Percentiles rank a stretch among this genome's conserved stretches.
These are phyloP conservation scores for Microbotryum silenes-acaulis DNA, from an alignment of 1,284 basidiomycete genomes.

Conservation along the genomic window DNA sequence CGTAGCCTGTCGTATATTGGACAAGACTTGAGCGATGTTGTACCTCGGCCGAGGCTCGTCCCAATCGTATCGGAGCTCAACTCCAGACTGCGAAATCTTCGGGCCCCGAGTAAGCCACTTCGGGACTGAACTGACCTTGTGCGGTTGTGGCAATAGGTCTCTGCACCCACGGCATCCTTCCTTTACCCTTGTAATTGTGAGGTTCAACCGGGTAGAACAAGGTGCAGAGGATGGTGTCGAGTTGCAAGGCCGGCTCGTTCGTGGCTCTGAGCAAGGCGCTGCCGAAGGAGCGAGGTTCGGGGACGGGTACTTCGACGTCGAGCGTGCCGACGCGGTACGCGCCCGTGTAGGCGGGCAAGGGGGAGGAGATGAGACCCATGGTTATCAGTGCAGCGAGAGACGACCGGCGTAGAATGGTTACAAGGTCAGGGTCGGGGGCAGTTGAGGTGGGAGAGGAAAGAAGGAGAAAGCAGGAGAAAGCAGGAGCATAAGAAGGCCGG, in stretches of 20 bases:
- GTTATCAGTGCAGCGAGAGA: neutral
- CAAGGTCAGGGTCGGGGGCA: neutral
- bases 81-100: too few species aligned
- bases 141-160: slow-evolving; percentile 10
- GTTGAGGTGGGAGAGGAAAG: neutral
- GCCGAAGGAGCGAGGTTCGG: slow-evolving; percentile 2
- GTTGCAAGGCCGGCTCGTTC: slow-evolving; percentile 34
- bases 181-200: neutral
- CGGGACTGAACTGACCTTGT: too few species aligned
- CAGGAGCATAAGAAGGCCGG: too few species aligned
- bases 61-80: too few species aligned
- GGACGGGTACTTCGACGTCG: slow-evolving; percentile 20
- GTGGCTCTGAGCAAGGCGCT: slow-evolving; percentile 37
- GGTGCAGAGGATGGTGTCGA: slow-evolving; percentile 43
- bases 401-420: neutral
- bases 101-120: too few species aligned
- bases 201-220: slow-evolving; percentile 43
- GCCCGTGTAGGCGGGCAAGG: slow-evolving; percentile 20
- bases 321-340: slow-evolving; percentile 19
- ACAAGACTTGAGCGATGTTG: too few species aligned
- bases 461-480: too few species aligned
- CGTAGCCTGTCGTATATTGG: slow-evolving; percentile 10
- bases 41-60: too few species aligned
- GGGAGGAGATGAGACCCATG: slow-evolving; percentile 34
- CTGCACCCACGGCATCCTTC: slow-evolving; percentile 10